These are phyloP conservation scores for Trichomonas vaginalis DNA, from an alignment of 208 protist species.

Conservation along the genomic window DNA sequence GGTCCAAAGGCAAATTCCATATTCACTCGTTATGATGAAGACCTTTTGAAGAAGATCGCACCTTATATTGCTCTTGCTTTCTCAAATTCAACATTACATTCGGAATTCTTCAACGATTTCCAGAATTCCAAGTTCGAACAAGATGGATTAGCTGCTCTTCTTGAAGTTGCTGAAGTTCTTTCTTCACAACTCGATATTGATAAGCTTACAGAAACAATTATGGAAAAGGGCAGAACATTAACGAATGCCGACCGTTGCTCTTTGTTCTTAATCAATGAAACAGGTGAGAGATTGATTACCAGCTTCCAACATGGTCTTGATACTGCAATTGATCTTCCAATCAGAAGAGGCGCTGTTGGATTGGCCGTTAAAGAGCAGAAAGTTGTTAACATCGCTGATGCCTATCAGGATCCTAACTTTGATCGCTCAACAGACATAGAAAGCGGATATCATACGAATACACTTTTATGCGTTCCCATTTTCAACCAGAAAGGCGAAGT, in stretches of 20 bases:
- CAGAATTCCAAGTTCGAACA: background rate
- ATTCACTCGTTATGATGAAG: background rate
- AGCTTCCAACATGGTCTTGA: background rate
- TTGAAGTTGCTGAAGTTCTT: background rate
- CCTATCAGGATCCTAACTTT: constrained; percentile 42
- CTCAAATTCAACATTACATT: background rate
- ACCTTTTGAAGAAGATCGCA: background rate
- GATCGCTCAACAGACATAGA: constrained; percentile 36
- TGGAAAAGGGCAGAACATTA: background rate
- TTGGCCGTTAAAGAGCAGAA: constrained; percentile 25
- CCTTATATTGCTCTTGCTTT: background rate
- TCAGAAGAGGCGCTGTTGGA: constrained; percentile 25
- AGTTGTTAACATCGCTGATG: constrained; percentile 37
- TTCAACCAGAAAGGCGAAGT: constrained; percentile 29
- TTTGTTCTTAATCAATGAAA: background rate
- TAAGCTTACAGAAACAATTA: background rate
- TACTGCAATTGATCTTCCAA: constrained; percentile 16
- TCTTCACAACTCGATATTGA: background rate
- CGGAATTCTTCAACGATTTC: background rate
- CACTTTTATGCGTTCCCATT: constrained; percentile 44
- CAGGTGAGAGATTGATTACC: background rate
- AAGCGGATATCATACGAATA: constrained; percentile 39
- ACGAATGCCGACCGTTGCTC: background rate
- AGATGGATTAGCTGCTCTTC: background rate
- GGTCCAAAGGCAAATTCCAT: background rate